Conservation (phyloP, 164 flowering plant genomes). For the Buxus sempervirens region DNA sequence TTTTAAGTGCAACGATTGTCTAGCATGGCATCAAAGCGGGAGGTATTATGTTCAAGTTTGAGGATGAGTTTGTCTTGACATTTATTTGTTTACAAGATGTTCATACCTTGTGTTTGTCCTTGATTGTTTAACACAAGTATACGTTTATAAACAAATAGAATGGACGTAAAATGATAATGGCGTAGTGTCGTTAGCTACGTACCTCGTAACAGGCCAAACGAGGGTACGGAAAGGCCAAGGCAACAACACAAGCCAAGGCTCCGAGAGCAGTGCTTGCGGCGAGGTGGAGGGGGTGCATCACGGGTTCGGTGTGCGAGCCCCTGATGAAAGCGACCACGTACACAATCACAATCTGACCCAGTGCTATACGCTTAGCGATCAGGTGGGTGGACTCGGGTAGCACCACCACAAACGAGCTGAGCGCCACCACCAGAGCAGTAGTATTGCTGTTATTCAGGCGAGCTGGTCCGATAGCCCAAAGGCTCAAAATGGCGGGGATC, state of each 20-base stretch:
- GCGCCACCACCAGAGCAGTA: slow-evolving; percentile 42
- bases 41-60: no score
- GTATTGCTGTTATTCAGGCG: slow-evolving; percentile 25
- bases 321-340: slow-evolving; percentile 42
- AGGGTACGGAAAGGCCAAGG: slow-evolving; percentile 66
- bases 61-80: no score
- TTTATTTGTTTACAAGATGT: no score
- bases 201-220: slow-evolving; percentile 62
- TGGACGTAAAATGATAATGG: background rate
- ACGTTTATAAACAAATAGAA: no score
- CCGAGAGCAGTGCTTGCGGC: slow-evolving; percentile 71
- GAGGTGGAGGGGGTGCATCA: slow-evolving; percentile 63
- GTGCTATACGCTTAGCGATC: slow-evolving; percentile 55
- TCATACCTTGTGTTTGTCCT: no score
- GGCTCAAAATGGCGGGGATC: slow-evolving; percentile 49
- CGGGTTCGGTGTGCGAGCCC: slow-evolving; percentile 34
- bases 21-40: no score
- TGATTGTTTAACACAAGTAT: no score
- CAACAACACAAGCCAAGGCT: slow-evolving; percentile 58
- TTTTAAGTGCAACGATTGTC: no score
- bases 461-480: slow-evolving; percentile 62
- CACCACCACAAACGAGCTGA: slow-evolving; percentile 49
- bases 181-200: background rate
- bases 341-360: slow-evolving; percentile 65
- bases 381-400: slow-evolving; percentile 52